A percentile compares a stretch with the other conserved stretches of the same genome.
phyloP scores from a whole-genome alignment of 495 filamentous ascomycete species.

The Barbatosphaeria neglecta region DNA sequence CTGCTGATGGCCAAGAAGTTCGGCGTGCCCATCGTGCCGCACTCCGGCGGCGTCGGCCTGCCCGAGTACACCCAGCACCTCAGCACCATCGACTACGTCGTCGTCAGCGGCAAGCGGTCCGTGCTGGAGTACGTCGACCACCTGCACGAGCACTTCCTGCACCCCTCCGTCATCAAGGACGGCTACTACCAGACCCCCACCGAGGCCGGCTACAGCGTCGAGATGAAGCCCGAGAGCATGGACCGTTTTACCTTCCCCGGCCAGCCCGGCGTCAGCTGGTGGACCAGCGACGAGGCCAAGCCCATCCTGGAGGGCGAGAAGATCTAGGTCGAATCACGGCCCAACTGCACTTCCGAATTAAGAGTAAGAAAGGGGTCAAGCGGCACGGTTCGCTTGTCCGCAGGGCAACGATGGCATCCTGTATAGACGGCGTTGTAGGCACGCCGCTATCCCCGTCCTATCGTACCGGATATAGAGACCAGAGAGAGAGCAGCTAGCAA shows the following conservation, averaged over 20 bases:
- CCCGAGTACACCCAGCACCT: slow-evolving; percentile 93
- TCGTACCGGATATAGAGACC: neutral
- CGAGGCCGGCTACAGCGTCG: slow-evolving; percentile 76
- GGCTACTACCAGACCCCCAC: slow-evolving; percentile 81
- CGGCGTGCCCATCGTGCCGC: slow-evolving; percentile 73
- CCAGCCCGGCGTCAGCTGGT: slow-evolving; percentile 68
- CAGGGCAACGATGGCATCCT: slow-evolving; percentile 58
- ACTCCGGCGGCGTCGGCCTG: slow-evolving; percentile 79
- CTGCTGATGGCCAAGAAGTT: slow-evolving; percentile 82
- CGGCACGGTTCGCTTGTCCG: slow-evolving; percentile 26
- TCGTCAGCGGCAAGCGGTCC: slow-evolving; percentile 67
- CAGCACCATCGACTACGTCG: slow-evolving; percentile 88
- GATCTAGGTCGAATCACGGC: slow-evolving; percentile 20
- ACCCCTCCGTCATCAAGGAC: slow-evolving; percentile 68
- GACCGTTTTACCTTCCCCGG: slow-evolving; percentile 65
- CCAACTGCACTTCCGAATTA: neutral
- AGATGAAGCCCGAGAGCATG: slow-evolving; percentile 89
- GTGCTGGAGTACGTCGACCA: slow-evolving; percentile 89
- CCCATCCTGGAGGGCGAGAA: slow-evolving; percentile 49
- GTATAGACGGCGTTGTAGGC: neutral
- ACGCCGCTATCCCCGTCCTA: neutral
- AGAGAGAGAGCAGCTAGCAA: neutral
- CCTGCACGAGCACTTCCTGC: slow-evolving; percentile 83
- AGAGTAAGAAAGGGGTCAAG: neutral
- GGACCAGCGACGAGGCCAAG: slow-evolving; percentile 60